Percentiles rank a stretch among this genome's conserved stretches.
Conservation (phyloP, 352 stramenopile species). For the Phytophthora kernoviae region DNA sequence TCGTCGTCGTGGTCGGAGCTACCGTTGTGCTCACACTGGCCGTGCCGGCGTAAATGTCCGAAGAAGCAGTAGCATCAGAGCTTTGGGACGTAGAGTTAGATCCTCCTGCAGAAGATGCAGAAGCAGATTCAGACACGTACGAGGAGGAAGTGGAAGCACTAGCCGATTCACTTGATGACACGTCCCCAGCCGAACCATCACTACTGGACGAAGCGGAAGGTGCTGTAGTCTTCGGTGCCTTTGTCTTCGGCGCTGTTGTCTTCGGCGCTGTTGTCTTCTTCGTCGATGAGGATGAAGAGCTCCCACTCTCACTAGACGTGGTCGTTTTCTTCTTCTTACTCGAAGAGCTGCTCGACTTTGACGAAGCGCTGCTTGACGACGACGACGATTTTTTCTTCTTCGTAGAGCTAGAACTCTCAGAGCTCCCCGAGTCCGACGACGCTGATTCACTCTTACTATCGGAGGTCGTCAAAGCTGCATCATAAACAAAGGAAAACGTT, state of each 20-base stretch:
- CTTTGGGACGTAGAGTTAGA: conserved; percentile 23
- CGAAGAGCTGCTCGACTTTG: conserved; percentile 26
- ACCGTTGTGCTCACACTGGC: conserved; percentile 27
- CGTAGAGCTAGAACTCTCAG: conserved; percentile 18
- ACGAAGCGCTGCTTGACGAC: conserved; percentile 33
- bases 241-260: conserved; percentile 32
- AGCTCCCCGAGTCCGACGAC: conserved; percentile 18
- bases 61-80: conserved; percentile 17
- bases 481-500: conserved; percentile 1
- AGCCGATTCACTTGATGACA: conserved; percentile 15
- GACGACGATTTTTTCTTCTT: conserved; percentile 33
- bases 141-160: conserved; percentile 9
- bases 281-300: conserved; percentile 20
- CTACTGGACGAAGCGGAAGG: conserved; percentile 35
- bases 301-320: conserved; percentile 21
- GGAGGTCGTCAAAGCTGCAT: conserved; percentile 24
- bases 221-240: conserved; percentile 28
- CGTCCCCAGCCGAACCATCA: conserved; percentile 13
- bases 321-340: conserved; percentile 29
- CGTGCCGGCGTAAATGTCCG: conserved; percentile 13
- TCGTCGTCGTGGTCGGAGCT: conserved; percentile 19
- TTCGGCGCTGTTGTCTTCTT: conserved; percentile 20
- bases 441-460: conserved; percentile 21
- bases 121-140: conserved; percentile 19
- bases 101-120: conserved; percentile 9